Percentiles rank a stretch among this genome's conserved stretches.
Conservation (phyloP, 805 yeast genomes). For the Candida awuae region DNA sequence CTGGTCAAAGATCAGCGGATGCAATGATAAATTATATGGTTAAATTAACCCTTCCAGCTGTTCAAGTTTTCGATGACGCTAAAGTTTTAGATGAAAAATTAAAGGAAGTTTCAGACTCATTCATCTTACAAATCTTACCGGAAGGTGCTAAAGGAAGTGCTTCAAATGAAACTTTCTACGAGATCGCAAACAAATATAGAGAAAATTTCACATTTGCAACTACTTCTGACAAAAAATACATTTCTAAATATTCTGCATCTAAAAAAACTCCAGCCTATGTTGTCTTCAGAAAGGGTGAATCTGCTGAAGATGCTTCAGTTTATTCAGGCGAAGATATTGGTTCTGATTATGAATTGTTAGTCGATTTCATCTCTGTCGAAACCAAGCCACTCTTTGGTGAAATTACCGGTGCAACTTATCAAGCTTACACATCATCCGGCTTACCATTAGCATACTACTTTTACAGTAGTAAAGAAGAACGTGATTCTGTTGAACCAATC, state of each 20-base stretch:
- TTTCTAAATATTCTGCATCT: constrained; percentile 29
- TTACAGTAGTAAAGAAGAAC: constrained; percentile 62
- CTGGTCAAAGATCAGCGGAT: constrained; percentile 76
- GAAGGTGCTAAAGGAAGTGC: constrained; percentile 23
- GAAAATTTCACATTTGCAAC: constrained; percentile 58
- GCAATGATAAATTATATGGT: constrained; percentile 74
- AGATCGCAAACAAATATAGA: constrained; percentile 56
- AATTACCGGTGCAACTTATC: constrained; percentile 71
- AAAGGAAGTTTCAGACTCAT: constrained; percentile 37
- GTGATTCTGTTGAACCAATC: constrained; percentile 42
- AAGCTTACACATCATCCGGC: constrained; percentile 60
- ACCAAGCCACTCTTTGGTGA: constrained; percentile 82
- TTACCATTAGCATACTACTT: constrained; percentile 85
- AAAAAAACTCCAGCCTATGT: constrained; percentile 34
- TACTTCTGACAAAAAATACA: constrained; percentile 30
- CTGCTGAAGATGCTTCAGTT: constrained; percentile 42
- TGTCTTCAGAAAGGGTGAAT: constrained; percentile 40
- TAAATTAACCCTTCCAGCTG: constrained; percentile 76
- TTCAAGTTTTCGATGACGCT: constrained; percentile 39
- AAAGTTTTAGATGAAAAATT: constrained; percentile 45
- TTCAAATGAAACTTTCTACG: constrained; percentile 50
- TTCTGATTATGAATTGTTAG: constrained; percentile 31
- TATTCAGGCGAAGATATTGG: constrained; percentile 31
- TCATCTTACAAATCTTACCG: constrained; percentile 47
- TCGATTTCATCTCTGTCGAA: constrained; percentile 49